A percentile compares a stretch with the other conserved stretches of the same genome.
Conservation (phyloP, 2,329 filamentous ascomycete species). For the Ilyonectria sp. region DNA sequence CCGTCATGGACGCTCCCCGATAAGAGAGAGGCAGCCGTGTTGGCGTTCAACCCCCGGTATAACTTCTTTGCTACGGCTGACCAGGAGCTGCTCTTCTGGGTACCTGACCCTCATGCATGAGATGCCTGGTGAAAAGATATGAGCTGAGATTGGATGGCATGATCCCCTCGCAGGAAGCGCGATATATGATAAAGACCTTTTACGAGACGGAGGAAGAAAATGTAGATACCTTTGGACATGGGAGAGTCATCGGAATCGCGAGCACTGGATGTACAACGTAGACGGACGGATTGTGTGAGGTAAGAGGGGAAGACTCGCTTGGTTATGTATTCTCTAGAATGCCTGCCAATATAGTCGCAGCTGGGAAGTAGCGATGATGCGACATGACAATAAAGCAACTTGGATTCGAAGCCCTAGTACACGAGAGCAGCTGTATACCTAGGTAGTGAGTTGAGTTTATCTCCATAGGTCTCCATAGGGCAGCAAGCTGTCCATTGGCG, state of each 20-base stretch:
- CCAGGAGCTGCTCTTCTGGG: conserved; percentile 84
- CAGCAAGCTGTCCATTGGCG: background rate
- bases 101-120: conserved; percentile 76
- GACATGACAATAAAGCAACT: no score
- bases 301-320: background rate
- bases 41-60: conserved; percentile 91
- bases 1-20: conserved; percentile 77
- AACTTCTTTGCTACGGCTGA: conserved; percentile 95
- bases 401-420: no score
- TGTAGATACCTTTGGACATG: conserved; percentile 27
- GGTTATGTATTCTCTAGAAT: background rate
- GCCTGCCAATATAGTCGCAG: background rate
- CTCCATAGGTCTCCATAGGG: background rate
- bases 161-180: background rate
- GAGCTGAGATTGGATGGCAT: background rate
- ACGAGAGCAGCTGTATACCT: background rate
- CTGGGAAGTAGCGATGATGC: background rate
- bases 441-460: background rate
- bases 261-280: background rate
- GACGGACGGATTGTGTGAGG: background rate
- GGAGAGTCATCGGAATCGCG: conserved; percentile 10
- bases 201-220: conserved; percentile 6
- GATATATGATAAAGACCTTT: conserved; percentile 12
- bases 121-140: no score
- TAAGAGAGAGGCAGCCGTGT: conserved; percentile 78